Evolutionary conservation across 208 protist genomes (phyloP).

Genomic region (Zelonia costaricensis): DNA sequence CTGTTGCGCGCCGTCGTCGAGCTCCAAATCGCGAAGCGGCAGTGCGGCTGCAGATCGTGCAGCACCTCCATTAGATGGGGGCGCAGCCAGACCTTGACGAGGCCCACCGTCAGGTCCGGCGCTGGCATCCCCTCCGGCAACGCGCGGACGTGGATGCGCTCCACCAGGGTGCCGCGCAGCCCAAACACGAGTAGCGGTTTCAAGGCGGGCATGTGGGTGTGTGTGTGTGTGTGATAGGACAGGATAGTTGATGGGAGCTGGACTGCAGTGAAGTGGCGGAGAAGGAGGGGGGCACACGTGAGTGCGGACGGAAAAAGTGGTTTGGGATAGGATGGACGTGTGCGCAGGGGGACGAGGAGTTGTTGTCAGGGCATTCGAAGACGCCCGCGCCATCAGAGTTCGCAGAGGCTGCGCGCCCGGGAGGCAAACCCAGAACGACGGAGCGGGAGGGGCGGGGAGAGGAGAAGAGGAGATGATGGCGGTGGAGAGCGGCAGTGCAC

Average conservation of each 20-base stretch:
- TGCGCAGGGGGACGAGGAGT: too few relatives aligned
- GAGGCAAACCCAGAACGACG: background rate
- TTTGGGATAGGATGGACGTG: too few relatives aligned
- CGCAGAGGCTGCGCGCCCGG: too few relatives aligned
- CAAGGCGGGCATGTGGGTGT: constrained; percentile 27
- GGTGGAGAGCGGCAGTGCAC: background rate
- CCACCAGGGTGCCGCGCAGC: constrained; percentile 82
- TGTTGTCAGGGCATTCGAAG: too few relatives aligned
- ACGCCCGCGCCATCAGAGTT: too few relatives aligned
- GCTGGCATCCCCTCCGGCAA: constrained; percentile 62
- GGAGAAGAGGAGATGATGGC: background rate
- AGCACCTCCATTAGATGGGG: constrained; percentile 69
- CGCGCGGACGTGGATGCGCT: constrained; percentile 72
- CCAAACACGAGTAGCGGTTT: constrained; percentile 85
- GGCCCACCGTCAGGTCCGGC: constrained; percentile 69
- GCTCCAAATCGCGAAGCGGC: constrained; percentile 87
- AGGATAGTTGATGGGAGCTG: too few relatives aligned
- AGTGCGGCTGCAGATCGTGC: constrained; percentile 62
- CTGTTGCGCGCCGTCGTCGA: constrained; percentile 88
- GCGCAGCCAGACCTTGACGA: constrained; percentile 83
- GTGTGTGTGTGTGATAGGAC: constrained; percentile 6
- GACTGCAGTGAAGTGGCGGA: too few relatives aligned
- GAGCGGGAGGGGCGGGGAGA: background rate
- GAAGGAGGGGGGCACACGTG: too few relatives aligned
- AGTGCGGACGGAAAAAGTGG: too few relatives aligned